Evolutionary conservation across 345 rosid species (phyloP), one percentile per base, ranked within the genome.

Genomic region (Camelina hispida): DNA sequence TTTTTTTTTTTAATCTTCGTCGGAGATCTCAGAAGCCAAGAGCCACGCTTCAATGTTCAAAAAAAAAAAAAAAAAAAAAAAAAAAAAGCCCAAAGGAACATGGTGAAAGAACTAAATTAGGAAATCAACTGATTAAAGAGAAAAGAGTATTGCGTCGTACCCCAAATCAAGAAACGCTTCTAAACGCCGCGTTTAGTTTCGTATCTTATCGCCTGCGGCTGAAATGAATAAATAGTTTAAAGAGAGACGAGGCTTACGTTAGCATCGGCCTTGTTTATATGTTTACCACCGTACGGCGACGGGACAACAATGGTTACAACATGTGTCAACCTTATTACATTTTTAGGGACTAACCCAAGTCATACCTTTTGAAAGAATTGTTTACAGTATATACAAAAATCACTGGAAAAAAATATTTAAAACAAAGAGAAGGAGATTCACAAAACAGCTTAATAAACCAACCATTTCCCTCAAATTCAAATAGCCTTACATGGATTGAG

Each of bases 11-110:
- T 28, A 28, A 40, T 35, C 68, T 75, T 75, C 50, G 57, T 65
- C 37, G 57, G 57, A 63, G 70, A 73, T 73, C 70, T 46, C 57
- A 65, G 71, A 73, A 73, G 63, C 50, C 0, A 65, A 25, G 66
- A 4, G 9, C 18, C 65, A 30, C 65, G 11, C 43, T 11, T 10
- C 63, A 73, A 64, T 73, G 64, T 73, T 64, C 32, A 12, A 61
- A 61, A 46, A 3, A 34, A 37, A 37, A 46, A 3, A 34, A 37
- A 37, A 37, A 7, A 2, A 34, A 28, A n/a, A 50, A 51, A 48
- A 7, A 60, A 14, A 15, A 14, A 59, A 61, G 2, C 48, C 50
- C 48, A 73, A 73, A 64, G 48, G 63, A 73, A 63, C 55, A 53
- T 30, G 48, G 20, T 47, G 52, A 47, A 34, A 34, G 30, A 47